phyloP scores from a whole-genome alignment of 495 filamentous ascomycete species.

The Daldinia concentrica region DNA sequence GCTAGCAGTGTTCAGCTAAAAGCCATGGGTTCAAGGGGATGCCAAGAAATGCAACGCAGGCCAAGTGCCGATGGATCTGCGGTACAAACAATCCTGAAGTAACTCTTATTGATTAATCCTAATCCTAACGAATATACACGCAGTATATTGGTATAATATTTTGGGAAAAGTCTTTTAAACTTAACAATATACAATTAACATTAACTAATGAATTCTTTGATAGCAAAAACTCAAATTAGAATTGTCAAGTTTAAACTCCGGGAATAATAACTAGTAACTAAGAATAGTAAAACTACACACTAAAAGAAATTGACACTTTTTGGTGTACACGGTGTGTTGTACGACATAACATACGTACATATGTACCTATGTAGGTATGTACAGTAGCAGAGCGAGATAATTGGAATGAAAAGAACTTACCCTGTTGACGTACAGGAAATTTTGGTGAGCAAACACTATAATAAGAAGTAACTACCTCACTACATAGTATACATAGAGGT shows the following conservation, averaged over 20 bases:
- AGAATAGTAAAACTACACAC: background rate
- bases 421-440: background rate
- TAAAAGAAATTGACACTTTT: background rate
- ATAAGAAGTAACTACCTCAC: slow-evolving; percentile 6
- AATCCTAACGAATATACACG: slow-evolving; percentile 3
- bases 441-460: background rate
- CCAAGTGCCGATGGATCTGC: slow-evolving; percentile 41
- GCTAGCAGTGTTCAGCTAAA: slow-evolving; percentile 13
- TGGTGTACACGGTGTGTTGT: background rate
- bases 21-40: slow-evolving; percentile 14
- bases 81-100: slow-evolving; percentile 14
- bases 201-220: background rate
- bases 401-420: background rate
- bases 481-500: too few species aligned
- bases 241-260: background rate
- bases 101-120: slow-evolving; percentile 24
- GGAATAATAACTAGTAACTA: background rate
- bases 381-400: background rate
- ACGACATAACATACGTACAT: background rate
- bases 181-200: background rate
- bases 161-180: too few species aligned
- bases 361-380: background rate
- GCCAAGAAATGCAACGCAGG: slow-evolving; percentile 28
- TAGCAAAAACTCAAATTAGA: background rate
- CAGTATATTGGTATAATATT: background rate